Percentiles rank a stretch among this genome's conserved stretches.
Evolutionary conservation across 106 monocot species (phyloP).

Genomic region (Dendrobium chrysotoxum): DNA sequence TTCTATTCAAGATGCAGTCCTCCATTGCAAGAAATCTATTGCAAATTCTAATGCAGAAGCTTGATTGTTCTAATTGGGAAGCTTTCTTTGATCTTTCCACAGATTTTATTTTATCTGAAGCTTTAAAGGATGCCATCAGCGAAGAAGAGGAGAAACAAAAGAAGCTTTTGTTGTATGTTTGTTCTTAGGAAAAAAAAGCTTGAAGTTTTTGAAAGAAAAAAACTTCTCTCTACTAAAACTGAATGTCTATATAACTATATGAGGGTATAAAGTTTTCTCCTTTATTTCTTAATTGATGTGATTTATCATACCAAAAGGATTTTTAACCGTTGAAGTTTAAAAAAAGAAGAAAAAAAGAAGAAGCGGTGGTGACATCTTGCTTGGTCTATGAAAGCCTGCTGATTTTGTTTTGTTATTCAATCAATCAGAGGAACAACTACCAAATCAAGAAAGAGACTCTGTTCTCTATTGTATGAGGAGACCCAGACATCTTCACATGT

Average conservation of each 20-base stretch:
- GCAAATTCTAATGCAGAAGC: neutral
- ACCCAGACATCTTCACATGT: neutral
- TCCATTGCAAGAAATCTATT: conserved; percentile 50
- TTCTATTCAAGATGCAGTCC: conserved; percentile 45
- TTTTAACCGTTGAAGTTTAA: neutral
- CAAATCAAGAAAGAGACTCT: conserved; percentile 1
- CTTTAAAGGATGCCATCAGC: too few relatives aligned
- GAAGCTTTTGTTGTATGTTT: neutral
- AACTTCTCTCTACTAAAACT: too few relatives aligned
- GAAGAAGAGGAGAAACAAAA: neutral
- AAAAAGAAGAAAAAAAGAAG: neutral
- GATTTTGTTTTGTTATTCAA: too few relatives aligned
- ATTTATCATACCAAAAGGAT: neutral
- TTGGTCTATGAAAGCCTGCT: too few relatives aligned
- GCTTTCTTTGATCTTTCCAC: neutral
- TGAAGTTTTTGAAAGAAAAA: too few relatives aligned
- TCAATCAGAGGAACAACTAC: neutral
- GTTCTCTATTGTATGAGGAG: neutral
- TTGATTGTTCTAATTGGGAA: neutral
- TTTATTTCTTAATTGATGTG: too few relatives aligned
- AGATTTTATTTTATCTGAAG: neutral
- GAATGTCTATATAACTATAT: too few relatives aligned
- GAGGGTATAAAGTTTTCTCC: too few relatives aligned
- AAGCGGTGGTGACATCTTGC: too few relatives aligned
- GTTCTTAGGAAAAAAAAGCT: neutral